Percentiles rank a stretch among this genome's conserved stretches.
Conservation (phyloP, 73 alveolate species). For the Symbiodinium natans region DNA sequence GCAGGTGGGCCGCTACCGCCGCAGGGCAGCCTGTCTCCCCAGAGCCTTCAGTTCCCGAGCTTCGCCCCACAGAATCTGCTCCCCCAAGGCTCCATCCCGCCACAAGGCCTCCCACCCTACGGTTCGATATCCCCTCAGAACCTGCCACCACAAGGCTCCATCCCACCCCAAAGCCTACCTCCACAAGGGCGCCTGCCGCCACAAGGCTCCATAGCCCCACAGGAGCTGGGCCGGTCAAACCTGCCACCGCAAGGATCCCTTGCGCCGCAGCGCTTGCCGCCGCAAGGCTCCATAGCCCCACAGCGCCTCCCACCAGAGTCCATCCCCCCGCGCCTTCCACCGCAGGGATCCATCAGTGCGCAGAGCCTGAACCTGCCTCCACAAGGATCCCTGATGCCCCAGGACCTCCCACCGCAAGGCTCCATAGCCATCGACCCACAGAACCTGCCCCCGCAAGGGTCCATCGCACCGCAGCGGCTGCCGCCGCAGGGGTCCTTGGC, state of each 20-base stretch:
- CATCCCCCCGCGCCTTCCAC: slow-evolving; percentile 1
- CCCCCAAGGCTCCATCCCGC: slow-evolving; percentile 44
- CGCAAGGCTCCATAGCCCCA: not conserved
- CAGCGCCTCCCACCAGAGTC: not conserved
- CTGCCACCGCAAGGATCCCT: slow-evolving; percentile 29
- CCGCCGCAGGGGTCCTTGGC: slow-evolving; percentile 74
- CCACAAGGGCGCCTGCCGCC: slow-evolving; percentile 42
- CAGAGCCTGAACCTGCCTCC: slow-evolving; percentile 37
- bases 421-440: not conserved
- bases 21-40: not conserved
- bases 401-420: not conserved
- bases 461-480: slow-evolving; percentile 27
- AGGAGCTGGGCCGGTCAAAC: not conserved
- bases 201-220: slow-evolving; percentile 44
- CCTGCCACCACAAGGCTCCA: slow-evolving; percentile 76
- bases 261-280: not conserved
- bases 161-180: slow-evolving; percentile 9
- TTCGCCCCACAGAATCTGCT: not conserved
- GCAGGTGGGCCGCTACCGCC: not conserved
- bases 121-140: slow-evolving; percentile 52
- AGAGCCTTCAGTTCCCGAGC: not conserved
- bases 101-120: slow-evolving; percentile 10
- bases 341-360: slow-evolving; percentile 53
- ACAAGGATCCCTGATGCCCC: slow-evolving; percentile 28
- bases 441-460: slow-evolving; percentile 19